A percentile compares a stretch with the other conserved stretches of the same genome.
These are phyloP conservation scores for Croton laevigatus DNA, from an alignment of 441 rosid species.

Conservation along the genomic window DNA sequence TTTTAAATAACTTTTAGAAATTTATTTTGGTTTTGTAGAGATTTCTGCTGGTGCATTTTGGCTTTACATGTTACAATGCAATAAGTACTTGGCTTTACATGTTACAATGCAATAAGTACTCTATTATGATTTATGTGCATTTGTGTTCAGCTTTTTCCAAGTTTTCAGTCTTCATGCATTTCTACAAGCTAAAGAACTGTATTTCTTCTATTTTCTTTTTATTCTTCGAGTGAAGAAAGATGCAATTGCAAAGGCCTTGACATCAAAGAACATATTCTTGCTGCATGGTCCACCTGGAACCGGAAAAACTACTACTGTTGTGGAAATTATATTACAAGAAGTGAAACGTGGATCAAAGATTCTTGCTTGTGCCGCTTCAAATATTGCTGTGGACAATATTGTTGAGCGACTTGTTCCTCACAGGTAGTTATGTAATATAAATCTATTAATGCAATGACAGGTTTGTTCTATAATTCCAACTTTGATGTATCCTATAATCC, in stretches of 20 bases:
- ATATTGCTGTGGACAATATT: slow-evolving; percentile 98
- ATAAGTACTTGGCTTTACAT: slow-evolving; percentile 1
- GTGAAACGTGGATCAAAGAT: slow-evolving; percentile 92
- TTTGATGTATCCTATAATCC: neutral
- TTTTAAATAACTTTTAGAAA: neutral
- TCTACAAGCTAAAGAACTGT: slow-evolving; percentile 19
- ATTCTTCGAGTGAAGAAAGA: slow-evolving; percentile 54
- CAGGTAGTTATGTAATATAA: slow-evolving; percentile 38
- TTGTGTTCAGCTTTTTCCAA: neutral
- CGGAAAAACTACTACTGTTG: slow-evolving; percentile 95
- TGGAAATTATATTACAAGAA: slow-evolving; percentile 92
- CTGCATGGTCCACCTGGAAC: slow-evolving; percentile 99
- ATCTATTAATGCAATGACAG: neutral
- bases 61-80: neutral
- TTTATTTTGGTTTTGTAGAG: neutral
- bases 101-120: neutral
- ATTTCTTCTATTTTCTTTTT: slow-evolving; percentile 12
- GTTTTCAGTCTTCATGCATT: slow-evolving; percentile 14
- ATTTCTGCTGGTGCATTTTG: neutral
- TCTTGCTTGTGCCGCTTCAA: slow-evolving; percentile 98
- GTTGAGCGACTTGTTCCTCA: slow-evolving; percentile 94
- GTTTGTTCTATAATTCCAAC: neutral
- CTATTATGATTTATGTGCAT: neutral
- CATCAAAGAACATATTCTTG: slow-evolving; percentile 82
- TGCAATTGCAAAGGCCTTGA: slow-evolving; percentile 81